Base-by-base conservation (phyloP, 306 rosid species). In the Abrus pulchellus region DNA sequence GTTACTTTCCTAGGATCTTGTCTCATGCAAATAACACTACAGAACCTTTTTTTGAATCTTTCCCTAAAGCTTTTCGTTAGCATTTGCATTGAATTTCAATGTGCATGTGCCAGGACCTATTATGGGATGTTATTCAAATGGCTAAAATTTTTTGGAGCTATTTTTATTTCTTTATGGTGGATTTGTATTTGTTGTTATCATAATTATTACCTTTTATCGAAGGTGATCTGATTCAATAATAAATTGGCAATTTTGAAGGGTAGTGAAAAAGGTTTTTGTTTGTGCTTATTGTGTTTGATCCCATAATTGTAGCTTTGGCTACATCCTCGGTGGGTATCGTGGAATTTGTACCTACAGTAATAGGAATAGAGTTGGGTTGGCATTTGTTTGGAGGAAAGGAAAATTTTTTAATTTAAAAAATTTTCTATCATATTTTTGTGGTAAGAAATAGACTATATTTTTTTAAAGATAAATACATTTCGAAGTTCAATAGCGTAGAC, bases 1-100 rank as follows among this genome's bases (percentile, higher is more conserved):
- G 85, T 82, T 82, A 73, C 69, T 71, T 86, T 79, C 66, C 66
- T 14, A 76, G 87, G 92, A 91, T 92, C 94, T 85, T 88, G 81
- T 86, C 89, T 68, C 82, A 50, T 77, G 64, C 74, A 68, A 29
- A 45, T 0, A 29, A 30, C 52, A 41, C 32, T 69, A 44, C 43
- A 40, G 7, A 6, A 69, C 47, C 52, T 36, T 62, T 59, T 20
- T 56, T 47, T 33, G 1, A 34, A 74, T 28, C 20, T 57, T 65
- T 75, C 56, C 77, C 11, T 33, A 38, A 65, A 55, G 63, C 76
- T 82, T 84, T 67, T 69, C 43, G 3, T 77, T 14, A 76, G 61
- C 68, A 30, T 83, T 75, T 74, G 53, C 75, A 27, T 65, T 65
- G 71, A 53, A 54, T 63, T 56, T 81, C 76, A 66, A 65, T 65